phyloP scores from a whole-genome alignment of 176 grass and related monocot species.

The Oryza rufipogon region DNA sequence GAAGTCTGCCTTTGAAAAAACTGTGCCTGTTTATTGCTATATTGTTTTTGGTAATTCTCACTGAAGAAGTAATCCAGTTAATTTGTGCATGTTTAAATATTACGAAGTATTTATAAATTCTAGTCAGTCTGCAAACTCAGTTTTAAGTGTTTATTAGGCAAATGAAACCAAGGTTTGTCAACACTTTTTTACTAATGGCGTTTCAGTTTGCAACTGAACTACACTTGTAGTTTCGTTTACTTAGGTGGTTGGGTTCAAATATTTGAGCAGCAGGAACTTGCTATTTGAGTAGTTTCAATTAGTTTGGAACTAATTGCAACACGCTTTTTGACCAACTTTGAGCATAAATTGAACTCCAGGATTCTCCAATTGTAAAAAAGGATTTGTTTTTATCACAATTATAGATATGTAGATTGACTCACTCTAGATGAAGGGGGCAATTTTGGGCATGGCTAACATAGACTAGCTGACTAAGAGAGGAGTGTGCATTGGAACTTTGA shows the following conservation, averaged over 20 bases:
- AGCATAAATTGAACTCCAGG: background rate
- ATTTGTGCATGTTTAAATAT: background rate
- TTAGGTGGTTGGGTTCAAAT: background rate
- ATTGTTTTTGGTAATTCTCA: background rate
- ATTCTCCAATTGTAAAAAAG: background rate
- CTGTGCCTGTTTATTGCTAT: background rate
- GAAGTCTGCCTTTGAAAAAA: background rate
- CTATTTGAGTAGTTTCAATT: background rate
- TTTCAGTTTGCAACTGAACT: background rate
- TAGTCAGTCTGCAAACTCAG: background rate
- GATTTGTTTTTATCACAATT: slow-evolving; percentile 1
- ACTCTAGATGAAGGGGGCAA: background rate
- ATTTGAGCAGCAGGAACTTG: background rate
- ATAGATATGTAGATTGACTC: background rate
- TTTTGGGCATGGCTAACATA: background rate
- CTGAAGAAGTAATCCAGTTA: background rate
- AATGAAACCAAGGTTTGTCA: background rate
- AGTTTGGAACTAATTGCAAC: background rate
- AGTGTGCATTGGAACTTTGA: background rate
- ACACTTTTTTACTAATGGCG: background rate
- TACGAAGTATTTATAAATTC: background rate
- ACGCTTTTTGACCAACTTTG: background rate
- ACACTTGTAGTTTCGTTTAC: background rate
- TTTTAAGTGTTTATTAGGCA: background rate
- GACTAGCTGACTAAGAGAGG: background rate